Evolutionary conservation across 495 filamentous ascomycete genomes (phyloP).

Genomic region (Aspergillus olivimuriae): DNA sequence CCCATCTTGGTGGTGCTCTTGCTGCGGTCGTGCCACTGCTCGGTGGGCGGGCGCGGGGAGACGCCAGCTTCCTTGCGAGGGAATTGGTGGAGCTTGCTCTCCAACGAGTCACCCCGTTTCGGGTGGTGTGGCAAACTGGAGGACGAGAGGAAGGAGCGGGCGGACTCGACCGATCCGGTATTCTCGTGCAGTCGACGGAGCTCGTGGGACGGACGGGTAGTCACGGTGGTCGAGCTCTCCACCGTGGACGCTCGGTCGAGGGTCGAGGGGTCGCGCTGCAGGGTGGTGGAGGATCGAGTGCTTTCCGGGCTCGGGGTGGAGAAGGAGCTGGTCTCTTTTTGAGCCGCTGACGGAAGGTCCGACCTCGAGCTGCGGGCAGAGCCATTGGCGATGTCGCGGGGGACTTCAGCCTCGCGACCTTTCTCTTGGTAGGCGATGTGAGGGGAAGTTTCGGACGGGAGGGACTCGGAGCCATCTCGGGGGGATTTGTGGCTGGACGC

Average conservation of each 20-base stretch:
- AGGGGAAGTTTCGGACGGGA: constrained; percentile 50
- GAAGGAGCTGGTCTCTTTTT: constrained; percentile 26
- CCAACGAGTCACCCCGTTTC: constrained; percentile 53
- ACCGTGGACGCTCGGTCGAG: constrained; percentile 15
- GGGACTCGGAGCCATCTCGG: constrained; percentile 10
- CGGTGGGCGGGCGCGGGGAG: constrained; percentile 19
- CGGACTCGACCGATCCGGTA: constrained; percentile 28
- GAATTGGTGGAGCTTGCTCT: constrained; percentile 28
- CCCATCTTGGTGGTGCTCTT: constrained; percentile 14
- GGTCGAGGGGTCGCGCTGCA: constrained; percentile 21
- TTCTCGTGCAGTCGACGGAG: constrained; percentile 34
- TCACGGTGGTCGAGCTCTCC: constrained; percentile 22
- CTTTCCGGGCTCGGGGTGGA: constrained; percentile 32
- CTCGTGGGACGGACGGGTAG: constrained; percentile 33
- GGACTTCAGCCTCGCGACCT: too few relatives aligned
- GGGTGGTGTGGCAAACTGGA: constrained; percentile 33
- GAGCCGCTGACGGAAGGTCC: constrained; percentile 29
- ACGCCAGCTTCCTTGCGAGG: constrained; percentile 30
- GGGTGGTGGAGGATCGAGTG: constrained; percentile 18
- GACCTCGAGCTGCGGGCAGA: constrained; percentile 63
- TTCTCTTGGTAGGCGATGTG: constrained; percentile 93
- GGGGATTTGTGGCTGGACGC: constrained; percentile 28
- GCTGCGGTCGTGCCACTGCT: constrained; percentile 15
- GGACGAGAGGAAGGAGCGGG: constrained; percentile 23
- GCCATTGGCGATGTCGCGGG: constrained; percentile 38